Conservation (phyloP, 2,329 filamentous ascomycete genomes). For the Fusarium incarnatum region DNA sequence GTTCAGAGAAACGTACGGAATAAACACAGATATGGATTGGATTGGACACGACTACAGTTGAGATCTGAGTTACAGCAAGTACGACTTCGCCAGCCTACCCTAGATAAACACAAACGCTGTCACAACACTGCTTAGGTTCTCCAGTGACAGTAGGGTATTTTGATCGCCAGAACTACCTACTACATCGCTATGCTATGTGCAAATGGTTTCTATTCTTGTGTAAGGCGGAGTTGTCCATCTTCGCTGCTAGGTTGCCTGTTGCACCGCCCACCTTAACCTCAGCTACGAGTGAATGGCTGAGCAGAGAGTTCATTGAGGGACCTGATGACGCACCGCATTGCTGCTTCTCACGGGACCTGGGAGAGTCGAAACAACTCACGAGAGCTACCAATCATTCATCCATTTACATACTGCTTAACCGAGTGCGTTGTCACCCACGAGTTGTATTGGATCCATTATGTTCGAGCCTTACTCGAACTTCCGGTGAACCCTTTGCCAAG, state of each 20-base stretch:
- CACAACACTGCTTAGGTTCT: not conserved
- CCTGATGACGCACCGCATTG: conserved; percentile 15
- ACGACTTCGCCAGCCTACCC: conserved; percentile 6
- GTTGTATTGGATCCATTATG: conserved; percentile 1
- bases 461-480: conserved; percentile 6
- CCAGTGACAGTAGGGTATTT: not conserved
- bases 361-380: not conserved
- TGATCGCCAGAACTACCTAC: not conserved
- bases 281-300: conserved; percentile 26
- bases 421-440: not conserved
- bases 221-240: conserved; percentile 9
- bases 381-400: conserved; percentile 1
- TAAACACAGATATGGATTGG: too few relatives aligned
- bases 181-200: not conserved
- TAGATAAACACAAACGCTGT: not conserved
- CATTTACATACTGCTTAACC: not conserved
- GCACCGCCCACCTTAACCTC: conserved; percentile 27
- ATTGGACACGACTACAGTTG: not conserved
- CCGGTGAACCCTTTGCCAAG: conserved; percentile 11
- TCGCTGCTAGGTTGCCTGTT: conserved; percentile 1
- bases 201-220: conserved; percentile 4
- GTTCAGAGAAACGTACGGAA: not conserved
- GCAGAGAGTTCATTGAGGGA: not conserved
- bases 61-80: not conserved
- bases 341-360: conserved; percentile 10